Evolutionary conservation across 2,329 filamentous ascomycete species (phyloP).

Genomic region (Magnaporthiopsis rhizophila): DNA sequence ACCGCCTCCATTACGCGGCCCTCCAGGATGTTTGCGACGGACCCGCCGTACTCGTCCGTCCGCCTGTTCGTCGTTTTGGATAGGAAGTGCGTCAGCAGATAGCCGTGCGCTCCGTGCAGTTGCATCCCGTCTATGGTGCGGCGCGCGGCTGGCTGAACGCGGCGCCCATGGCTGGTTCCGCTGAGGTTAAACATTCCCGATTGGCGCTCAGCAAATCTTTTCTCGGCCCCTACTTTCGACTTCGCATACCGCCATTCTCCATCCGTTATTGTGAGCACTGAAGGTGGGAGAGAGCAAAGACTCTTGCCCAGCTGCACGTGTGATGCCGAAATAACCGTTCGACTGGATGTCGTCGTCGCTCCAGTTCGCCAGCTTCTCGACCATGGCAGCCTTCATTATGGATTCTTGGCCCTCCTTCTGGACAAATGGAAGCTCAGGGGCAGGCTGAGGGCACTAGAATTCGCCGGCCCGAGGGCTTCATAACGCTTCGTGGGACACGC

Average conservation of each 20-base stretch:
- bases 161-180: conserved; percentile 15
- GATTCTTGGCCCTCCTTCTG: conserved; percentile 49
- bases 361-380: conserved; percentile 55
- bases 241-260: too few species aligned
- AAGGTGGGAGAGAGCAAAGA: conserved; percentile 13
- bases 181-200: too few species aligned
- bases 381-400: conserved; percentile 62
- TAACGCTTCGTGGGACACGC: too few species aligned
- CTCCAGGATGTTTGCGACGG: conserved; percentile 26
- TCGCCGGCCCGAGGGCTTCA: conserved; percentile 6
- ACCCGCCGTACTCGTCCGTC: conserved; percentile 41
- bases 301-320: conserved; percentile 4
- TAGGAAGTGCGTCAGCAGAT: conserved; percentile 45
- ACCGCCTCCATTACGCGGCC: conserved; percentile 13
- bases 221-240: too few species aligned
- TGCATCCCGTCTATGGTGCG: conserved; percentile 44
- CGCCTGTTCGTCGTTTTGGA: conserved; percentile 39
- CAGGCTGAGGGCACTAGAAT: conserved; percentile 29
- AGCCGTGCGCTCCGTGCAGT: conserved; percentile 41
- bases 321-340: conserved; percentile 27
- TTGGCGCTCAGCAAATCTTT: too few species aligned
- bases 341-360: conserved; percentile 39
- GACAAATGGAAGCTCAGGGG: conserved; percentile 43
- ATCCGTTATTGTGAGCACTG: too few species aligned
- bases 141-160: conserved; percentile 40